Evolutionary conservation across 805 yeast species (phyloP), one percentile per base, ranked within the genome.

Genomic region (Wickerhamomyces alni): DNA sequence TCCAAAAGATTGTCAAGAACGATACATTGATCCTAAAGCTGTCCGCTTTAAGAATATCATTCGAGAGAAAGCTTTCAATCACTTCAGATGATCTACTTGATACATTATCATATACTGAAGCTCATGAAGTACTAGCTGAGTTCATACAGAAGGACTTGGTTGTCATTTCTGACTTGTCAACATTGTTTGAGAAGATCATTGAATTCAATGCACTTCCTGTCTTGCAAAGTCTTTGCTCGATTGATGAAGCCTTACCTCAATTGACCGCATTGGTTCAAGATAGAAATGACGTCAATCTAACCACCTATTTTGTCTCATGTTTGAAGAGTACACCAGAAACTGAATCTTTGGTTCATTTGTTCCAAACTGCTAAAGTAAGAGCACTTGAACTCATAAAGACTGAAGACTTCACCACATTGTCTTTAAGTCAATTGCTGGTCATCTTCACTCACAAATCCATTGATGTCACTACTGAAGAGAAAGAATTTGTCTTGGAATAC

Each of bases 321-420:
- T 30, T 53, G 5, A 35, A 37, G 1, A 12, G 39, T 3, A 12
- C 28, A 1, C 19, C 17, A 5, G 30, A 27, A 4, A 37, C 42
- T 17, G 17, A 30, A 4, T 47, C 24, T 21, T 21, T 43, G 5
- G 1, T 24, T 2, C 18, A 26, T 1, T 15, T 51, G 1, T 32
- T 45, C 9, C 10, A 31, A 2, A 12, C 17, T 12, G 46, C 52
- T 2, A 46, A 45, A 24, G 1, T 19, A 1, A 38, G 36, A 13
- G 53, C 57, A 3, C 30, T 16, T 33, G 49, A 39, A 35, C 47
- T 38, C 43, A 55, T 52, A 31, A 34, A 29, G n/a, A 30, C 40
- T 28, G 59, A 54, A 15, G 37, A 56, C 36, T 57, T 74, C 58
- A 47, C 48, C 34, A 50, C 57, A 22, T 51, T 43, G 49, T 65